These are phyloP conservation scores for Heliamphora exappendiculata DNA, from an alignment of 148 eudicot species.

Conservation along the genomic window DNA sequence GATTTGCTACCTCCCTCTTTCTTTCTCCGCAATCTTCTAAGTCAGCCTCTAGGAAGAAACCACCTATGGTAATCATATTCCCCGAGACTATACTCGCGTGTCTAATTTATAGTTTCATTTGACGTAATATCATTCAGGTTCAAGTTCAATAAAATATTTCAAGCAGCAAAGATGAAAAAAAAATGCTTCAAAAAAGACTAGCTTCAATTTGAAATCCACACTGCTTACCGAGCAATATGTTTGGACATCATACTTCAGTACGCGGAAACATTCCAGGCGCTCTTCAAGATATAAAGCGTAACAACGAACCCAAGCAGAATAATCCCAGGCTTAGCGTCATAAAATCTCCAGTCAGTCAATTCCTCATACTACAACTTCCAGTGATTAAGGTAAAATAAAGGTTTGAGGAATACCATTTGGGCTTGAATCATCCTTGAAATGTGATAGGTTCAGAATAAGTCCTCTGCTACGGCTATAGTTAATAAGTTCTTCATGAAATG, in stretches of 20 bases:
- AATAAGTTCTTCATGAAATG: slow-evolving; percentile 79
- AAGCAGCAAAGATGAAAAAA: not conserved
- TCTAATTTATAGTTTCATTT: no score
- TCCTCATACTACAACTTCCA: not conserved
- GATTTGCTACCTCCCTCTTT: no score
- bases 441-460: slow-evolving; percentile 84
- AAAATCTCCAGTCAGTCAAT: not conserved
- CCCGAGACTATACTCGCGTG: not conserved
- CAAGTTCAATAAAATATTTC: no score
- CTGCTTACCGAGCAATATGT: slow-evolving; percentile 75
- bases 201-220: no score
- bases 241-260: slow-evolving; percentile 80
- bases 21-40: no score
- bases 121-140: no score
- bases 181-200: slow-evolving; percentile 6
- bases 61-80: no score
- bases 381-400: not conserved
- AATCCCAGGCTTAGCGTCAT: slow-evolving; percentile 72
- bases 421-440: slow-evolving; percentile 96
- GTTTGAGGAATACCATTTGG: slow-evolving; percentile 49
- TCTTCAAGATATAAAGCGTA: slow-evolving; percentile 91
- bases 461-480: slow-evolving; percentile 58
- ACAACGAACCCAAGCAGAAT: slow-evolving; percentile 94
- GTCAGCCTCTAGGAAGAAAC: no score
- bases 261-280: slow-evolving; percentile 84